Base-by-base conservation (phyloP, 192 early-diverging fungal species). In the Martensiomyces pterosporus region DNA sequence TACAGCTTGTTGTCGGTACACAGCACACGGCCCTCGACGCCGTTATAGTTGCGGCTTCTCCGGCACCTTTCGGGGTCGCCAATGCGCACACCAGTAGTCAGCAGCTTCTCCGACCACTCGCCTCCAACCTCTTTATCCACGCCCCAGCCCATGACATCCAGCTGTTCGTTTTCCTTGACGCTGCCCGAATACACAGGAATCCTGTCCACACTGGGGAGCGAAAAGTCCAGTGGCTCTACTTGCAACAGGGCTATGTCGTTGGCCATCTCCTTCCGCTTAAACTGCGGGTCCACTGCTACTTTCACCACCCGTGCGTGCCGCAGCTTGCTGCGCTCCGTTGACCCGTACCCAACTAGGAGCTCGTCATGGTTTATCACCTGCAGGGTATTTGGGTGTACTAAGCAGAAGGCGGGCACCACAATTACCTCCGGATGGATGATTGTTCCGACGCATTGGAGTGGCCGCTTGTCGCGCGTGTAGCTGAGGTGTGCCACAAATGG, bases 101-200 rank as follows among this genome's bases (percentile, higher is more conserved):
- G 9, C 9, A 47, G 46, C 29, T 2, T 47, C 34, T 47, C 46
- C 3, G 46, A 24, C 46, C 46, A 47, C 33, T 47, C 19, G 3
- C 32, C 46, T 7, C 33, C 22, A 14, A 23, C n/a, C n/a, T 17
- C 32, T 21, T 37, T 36, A 22, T 21, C 16, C 3, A 22, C 29
- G 9, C 46, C 46, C 46, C 46, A 47, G 33, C 46, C 46, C 34
- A 47, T 47, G 7, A 47, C 46, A 4, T 49, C 47, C 9, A 39
- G 21, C 3, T 3, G 18, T 24, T 49, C 32, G 10, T n/a, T 15
- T 14, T 34, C 16, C 8, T 37, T 24, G 5, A 49, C 23, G 47
- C 36, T 27, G 37, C 47, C 47, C 2, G 47, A 36, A 17, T 39
- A 49, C 21, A 49, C 23, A 26, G 47, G 37, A 39, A 39, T 49